Percentiles rank a stretch among this genome's conserved stretches.
Evolutionary conservation across 176 grass and related monocot genomes (phyloP).

Genomic region (Aegilops speltoides): DNA sequence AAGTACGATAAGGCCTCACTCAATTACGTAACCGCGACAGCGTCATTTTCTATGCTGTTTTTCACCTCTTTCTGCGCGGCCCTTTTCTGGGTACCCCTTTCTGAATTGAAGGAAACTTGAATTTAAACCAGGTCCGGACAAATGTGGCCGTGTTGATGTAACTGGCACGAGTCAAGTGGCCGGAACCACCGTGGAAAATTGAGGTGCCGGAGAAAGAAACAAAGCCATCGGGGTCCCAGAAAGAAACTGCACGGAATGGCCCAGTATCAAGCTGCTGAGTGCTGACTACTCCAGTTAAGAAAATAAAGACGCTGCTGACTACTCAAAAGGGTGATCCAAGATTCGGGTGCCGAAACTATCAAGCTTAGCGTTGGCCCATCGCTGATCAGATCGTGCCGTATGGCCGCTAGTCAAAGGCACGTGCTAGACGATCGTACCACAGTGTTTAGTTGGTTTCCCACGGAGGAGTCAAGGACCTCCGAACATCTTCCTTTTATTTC

Average conservation of each 20-base stretch:
- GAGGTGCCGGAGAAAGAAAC: neutral
- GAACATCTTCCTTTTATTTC: neutral
- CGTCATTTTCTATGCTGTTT: neutral
- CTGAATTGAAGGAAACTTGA: neutral
- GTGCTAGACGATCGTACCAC: slow-evolving; percentile 6
- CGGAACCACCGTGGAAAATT: slow-evolving; percentile 27
- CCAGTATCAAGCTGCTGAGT: neutral
- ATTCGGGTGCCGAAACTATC: neutral
- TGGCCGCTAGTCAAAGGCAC: slow-evolving; percentile 20
- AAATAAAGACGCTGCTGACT: no score
- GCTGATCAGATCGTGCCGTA: neutral
- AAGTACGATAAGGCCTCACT: neutral
- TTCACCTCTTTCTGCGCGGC: neutral
- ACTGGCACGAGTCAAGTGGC: neutral
- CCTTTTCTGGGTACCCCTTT: neutral
- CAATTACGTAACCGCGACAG: neutral
- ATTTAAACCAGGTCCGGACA: neutral
- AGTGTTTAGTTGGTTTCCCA: slow-evolving; percentile 3
- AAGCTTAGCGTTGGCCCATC: neutral
- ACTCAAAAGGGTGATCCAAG: neutral
- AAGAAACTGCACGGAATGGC: slow-evolving; percentile 8
- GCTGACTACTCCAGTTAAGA: no score
- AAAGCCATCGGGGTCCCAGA: neutral
- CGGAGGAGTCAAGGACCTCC: neutral
- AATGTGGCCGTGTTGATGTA: neutral